Evolutionary conservation across 2,329 filamentous ascomycete species (phyloP).

Genomic region (Metarhizium robertsii): DNA sequence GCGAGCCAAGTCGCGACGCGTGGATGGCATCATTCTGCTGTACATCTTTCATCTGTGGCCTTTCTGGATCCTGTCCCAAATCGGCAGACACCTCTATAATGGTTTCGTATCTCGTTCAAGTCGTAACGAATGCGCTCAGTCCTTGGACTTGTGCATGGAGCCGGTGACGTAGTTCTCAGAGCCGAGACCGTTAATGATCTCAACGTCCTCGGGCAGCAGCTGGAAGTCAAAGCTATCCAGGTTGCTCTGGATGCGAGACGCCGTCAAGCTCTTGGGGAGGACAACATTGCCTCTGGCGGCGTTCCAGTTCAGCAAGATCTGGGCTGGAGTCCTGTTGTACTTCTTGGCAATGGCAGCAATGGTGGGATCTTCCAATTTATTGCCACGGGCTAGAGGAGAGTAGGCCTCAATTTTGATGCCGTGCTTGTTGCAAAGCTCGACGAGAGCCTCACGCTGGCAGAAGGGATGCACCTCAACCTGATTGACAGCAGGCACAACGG

Average conservation of each 20-base stretch:
- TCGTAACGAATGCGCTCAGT: constrained; percentile 16
- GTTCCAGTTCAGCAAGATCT: constrained; percentile 72
- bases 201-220: constrained; percentile 52
- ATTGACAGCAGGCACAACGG: constrained; percentile 57
- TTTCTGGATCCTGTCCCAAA: constrained; percentile 1
- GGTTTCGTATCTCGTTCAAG: not conserved
- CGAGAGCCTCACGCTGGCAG: constrained; percentile 50
- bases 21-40: not conserved
- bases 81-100: constrained; percentile 1
- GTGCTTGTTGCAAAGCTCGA: constrained; percentile 46
- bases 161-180: constrained; percentile 67
- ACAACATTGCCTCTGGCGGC: constrained; percentile 66
- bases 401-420: constrained; percentile 49
- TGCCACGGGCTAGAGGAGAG: constrained; percentile 36
- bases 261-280: constrained; percentile 62
- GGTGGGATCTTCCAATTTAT: constrained; percentile 43
- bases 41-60: not conserved
- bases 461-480: constrained; percentile 77
- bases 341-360: constrained; percentile 56
- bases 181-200: constrained; percentile 47
- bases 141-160: constrained; percentile 29
- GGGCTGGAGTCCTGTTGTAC: constrained; percentile 62
- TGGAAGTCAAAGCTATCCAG: constrained; percentile 51
- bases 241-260: constrained; percentile 58
- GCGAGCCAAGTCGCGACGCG: not conserved